Conservation (phyloP, 202 grass and related monocot species). For the Panicum virgatum region DNA sequence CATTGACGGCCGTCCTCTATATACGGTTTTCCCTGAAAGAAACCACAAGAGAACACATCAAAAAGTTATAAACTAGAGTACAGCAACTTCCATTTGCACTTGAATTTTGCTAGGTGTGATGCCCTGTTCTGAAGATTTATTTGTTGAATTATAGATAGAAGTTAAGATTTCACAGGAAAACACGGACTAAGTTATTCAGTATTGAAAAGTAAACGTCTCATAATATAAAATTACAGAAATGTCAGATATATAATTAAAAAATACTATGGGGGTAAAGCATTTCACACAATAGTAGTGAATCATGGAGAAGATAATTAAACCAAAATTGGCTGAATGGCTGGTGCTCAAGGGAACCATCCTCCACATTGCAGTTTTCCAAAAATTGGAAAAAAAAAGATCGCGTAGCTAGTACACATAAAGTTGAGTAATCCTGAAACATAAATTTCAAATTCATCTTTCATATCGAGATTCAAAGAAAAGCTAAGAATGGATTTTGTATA, state of each 20-base stretch:
- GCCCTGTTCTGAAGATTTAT: neutral
- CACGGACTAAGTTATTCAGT: neutral
- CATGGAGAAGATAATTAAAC: neutral
- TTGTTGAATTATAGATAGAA: neutral
- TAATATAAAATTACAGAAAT: neutral
- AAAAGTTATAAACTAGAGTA: constrained; percentile 28
- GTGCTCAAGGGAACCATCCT: neutral
- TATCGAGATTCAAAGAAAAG: neutral
- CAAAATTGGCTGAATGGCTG: neutral
- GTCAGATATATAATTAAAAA: neutral
- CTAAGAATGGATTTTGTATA: neutral
- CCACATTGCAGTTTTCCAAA: neutral
- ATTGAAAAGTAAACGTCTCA: neutral
- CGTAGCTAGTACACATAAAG: neutral
- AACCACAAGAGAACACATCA: constrained; percentile 10
- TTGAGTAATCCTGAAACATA: neutral
- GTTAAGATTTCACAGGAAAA: neutral
- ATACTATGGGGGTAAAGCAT: neutral
- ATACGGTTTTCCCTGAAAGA: constrained; percentile 62
- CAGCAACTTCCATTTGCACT: neutral
- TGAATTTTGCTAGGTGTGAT: neutral
- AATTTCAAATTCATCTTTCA: neutral
- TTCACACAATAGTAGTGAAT: neutral
- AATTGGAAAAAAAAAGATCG: neutral
- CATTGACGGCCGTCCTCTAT: constrained; percentile 57